Percentiles rank a stretch among this genome's conserved stretches.
These are phyloP conservation scores for Lepidium didymum DNA, from an alignment of 345 rosid species.

Conservation along the genomic window DNA sequence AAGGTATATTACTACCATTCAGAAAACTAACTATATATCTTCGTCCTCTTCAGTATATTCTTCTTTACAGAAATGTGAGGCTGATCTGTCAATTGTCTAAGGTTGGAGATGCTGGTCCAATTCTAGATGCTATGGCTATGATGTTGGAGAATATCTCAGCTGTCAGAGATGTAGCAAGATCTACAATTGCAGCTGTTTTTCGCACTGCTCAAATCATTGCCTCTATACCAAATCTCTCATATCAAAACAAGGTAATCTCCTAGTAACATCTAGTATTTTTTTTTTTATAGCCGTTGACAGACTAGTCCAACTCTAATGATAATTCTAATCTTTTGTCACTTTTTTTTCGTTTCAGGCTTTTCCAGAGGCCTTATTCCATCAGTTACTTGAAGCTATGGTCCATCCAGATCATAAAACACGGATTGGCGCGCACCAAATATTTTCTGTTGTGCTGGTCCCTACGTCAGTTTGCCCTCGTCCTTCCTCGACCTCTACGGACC, in stretches of 20 bases:
- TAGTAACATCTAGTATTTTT: background rate
- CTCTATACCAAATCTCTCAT: constrained; percentile 67
- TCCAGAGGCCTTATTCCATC: constrained; percentile 93
- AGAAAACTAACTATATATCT: background rate
- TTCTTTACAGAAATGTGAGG: constrained; percentile 7
- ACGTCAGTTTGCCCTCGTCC: constrained; percentile 67
- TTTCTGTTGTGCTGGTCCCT: constrained; percentile 92
- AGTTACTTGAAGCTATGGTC: constrained; percentile 89
- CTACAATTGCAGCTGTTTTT: constrained; percentile 67
- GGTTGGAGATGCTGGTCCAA: constrained; percentile 97
- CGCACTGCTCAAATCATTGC: constrained; percentile 96
- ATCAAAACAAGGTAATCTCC: constrained; percentile 68
- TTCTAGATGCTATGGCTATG: constrained; percentile 82
- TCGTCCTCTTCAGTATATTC: background rate
- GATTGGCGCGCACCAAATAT: constrained; percentile 86
- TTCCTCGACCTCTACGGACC: constrained; percentile 34
- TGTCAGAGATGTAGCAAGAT: constrained; percentile 64
- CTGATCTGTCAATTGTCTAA: constrained; percentile 25
- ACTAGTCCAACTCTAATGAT: background rate
- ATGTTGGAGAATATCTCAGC: constrained; percentile 86
- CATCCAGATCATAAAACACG: constrained; percentile 92
- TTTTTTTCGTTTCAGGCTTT: constrained; percentile 51
- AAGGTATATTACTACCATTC: constrained; percentile 44
- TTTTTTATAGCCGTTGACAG: background rate
- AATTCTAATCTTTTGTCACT: constrained; percentile 1